Conservation (phyloP, 2,329 filamentous ascomycete species). For the Colletotrichum graminicola region DNA sequence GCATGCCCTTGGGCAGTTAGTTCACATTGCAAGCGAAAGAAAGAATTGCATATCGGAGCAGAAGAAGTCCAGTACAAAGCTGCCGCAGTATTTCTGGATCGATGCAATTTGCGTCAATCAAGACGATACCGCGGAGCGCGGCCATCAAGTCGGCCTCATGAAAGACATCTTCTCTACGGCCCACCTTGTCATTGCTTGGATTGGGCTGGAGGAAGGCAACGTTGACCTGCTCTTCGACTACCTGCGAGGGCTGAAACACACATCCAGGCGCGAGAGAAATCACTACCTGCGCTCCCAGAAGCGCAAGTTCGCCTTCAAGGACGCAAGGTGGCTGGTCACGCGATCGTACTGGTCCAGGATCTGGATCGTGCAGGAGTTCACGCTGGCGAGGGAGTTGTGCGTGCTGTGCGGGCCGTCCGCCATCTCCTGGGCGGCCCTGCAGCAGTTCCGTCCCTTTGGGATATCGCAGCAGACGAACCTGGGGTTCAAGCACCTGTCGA, state of each 20-base stretch:
- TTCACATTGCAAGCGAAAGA: background rate
- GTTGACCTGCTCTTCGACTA: constrained; percentile 15
- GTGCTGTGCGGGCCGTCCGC: constrained; percentile 18
- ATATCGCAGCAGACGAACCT: constrained; percentile 21
- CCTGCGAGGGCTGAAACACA: constrained; percentile 43
- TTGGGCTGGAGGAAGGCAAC: constrained; percentile 44
- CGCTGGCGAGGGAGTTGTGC: constrained; percentile 13
- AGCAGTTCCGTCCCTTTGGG: constrained; percentile 21
- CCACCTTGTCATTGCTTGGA: constrained; percentile 51
- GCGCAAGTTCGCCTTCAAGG: constrained; percentile 19
- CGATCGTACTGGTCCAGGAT: constrained; percentile 23
- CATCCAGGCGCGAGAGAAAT: constrained; percentile 42
- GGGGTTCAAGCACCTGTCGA: constrained; percentile 23
- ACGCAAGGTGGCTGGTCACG: constrained; percentile 15
- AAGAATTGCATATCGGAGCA: constrained; percentile 3
- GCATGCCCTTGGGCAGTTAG: constrained; percentile 15
- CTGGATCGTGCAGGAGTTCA: constrained; percentile 31
- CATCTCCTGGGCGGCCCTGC: constrained; percentile 1
- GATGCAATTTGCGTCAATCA: constrained; percentile 58
- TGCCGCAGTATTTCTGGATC: constrained; percentile 50
- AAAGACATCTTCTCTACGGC: constrained; percentile 54
- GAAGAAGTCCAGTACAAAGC: background rate
- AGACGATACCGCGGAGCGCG: constrained; percentile 51
- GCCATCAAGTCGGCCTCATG: constrained; percentile 55
- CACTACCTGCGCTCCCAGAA: constrained; percentile 39